These are phyloP conservation scores for Ceratobasidium theobromae DNA, from an alignment of 1,284 basidiomycete species.

Conservation along the genomic window DNA sequence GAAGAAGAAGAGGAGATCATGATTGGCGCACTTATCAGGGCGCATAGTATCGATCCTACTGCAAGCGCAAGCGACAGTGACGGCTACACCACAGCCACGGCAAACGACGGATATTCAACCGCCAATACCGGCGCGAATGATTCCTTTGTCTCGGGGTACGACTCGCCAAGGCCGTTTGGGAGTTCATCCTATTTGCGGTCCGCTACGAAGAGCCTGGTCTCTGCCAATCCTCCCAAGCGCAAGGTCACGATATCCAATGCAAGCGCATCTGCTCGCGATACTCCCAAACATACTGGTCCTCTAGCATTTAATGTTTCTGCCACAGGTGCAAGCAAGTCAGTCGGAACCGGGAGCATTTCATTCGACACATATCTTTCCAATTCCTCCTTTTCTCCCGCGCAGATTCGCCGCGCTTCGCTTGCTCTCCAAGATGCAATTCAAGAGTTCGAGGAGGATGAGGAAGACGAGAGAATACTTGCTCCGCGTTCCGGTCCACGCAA, in stretches of 20 bases:
- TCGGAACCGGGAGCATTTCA: no score
- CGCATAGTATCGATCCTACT: slow-evolving; percentile 29
- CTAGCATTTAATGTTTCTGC: no score
- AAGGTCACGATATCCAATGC: slow-evolving; percentile 1
- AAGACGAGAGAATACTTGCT: slow-evolving; percentile 50
- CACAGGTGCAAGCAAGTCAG: no score
- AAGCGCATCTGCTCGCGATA: background rate
- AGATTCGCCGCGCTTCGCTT: slow-evolving; percentile 63
- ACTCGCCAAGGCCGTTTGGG: background rate
- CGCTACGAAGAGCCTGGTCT: slow-evolving; percentile 39
- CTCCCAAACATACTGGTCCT: background rate
- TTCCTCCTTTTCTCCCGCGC: slow-evolving; percentile 51
- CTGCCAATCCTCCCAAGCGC: background rate
- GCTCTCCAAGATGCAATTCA: slow-evolving; percentile 68
- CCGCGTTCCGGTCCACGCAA: slow-evolving; percentile 35
- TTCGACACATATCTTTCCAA: slow-evolving; percentile 24
- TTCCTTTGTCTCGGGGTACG: slow-evolving; percentile 5
- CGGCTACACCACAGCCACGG: slow-evolving; percentile 19
- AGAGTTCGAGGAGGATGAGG: slow-evolving; percentile 51
- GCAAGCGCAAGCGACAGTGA: slow-evolving; percentile 7
- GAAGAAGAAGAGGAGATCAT: slow-evolving; percentile 83
- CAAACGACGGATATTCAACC: slow-evolving; percentile 11
- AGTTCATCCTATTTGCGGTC: slow-evolving; percentile 55
- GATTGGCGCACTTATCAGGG: slow-evolving; percentile 57
- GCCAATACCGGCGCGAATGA: slow-evolving; percentile 6